Evolutionary conservation across 2,329 filamentous ascomycete species (phyloP).

Genomic region (Cytospora paraplurivora): DNA sequence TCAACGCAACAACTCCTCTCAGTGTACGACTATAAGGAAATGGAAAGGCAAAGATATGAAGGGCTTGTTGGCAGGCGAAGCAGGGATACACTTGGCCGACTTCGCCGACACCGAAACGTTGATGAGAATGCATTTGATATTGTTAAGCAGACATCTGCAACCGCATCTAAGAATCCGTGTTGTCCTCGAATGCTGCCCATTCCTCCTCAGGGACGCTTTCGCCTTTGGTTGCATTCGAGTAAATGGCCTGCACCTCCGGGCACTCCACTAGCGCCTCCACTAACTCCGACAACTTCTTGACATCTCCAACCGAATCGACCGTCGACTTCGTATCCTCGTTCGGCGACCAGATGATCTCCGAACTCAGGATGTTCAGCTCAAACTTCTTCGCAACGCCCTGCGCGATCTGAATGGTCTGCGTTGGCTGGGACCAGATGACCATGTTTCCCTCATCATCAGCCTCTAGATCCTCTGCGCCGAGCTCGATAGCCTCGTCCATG

Average conservation of each 20-base stretch:
- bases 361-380: constrained; percentile 68
- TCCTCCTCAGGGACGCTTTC: constrained; percentile 49
- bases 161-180: constrained; percentile 47
- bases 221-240: constrained; percentile 66
- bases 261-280: constrained; percentile 65
- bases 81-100: background rate
- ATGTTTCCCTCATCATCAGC: constrained; percentile 69
- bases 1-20: constrained; percentile 3
- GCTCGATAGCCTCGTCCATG: constrained; percentile 81
- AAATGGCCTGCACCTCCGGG: constrained; percentile 75
- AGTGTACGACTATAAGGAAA: constrained; percentile 15
- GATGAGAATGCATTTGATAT: constrained; percentile 4
- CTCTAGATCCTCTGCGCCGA: constrained; percentile 75
- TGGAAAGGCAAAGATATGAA: background rate
- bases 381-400: constrained; percentile 64
- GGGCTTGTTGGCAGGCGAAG: background rate
- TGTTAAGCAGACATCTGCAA: background rate
- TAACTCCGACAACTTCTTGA: constrained; percentile 61
- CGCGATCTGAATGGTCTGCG: constrained; percentile 63
- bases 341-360: constrained; percentile 82
- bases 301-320: constrained; percentile 59
- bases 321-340: constrained; percentile 76
- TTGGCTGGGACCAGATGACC: constrained; percentile 70
- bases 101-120: background rate
- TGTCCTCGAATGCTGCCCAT: constrained; percentile 57